Evolutionary conservation across 2,329 filamentous ascomycete genomes (phyloP), one percentile per base, ranked within the genome.

Genomic region (Aspergillus melleus): DNA sequence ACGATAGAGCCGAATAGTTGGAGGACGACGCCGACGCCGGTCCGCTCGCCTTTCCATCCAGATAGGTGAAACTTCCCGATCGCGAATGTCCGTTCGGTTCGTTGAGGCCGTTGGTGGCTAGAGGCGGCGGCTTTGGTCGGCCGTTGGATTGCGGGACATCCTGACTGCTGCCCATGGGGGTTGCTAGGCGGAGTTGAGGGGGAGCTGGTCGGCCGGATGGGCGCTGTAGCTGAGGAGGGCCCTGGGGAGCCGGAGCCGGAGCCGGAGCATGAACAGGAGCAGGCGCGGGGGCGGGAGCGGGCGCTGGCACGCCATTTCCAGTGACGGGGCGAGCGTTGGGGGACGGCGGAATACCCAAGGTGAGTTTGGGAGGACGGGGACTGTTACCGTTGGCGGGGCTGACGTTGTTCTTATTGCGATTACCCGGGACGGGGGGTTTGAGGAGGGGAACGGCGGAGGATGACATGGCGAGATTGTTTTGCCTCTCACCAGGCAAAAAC

Each of bases 321-420:
- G 69, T 68, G 54, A 95, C 86, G 2, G 93, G 88, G 75, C 93
- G 91, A 63, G 83, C 89, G 77, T 87, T 94, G 52, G 92, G 91
- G 39, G 92, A 96, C 0, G 90, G 88, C 42, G 94, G 94, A 60
- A 98, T 98, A 50, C 93, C 91, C 58, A 98, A 86, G 49, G 92
- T 94, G 60, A 98, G 84, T 69, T 90, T 88, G 29, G 92, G 92
- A 55, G 89, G 83, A 64, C 90, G 84, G 61, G 83, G 80, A 60
- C 86, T 87, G 65, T 84, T 81, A 68, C 83, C 80, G 67, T 82
- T 47, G 44, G 44, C 22, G 19, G 44, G 44, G 44, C 11, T 47
- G 44, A 19, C 11, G 19, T 47, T 47, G 44, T 47, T 47, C 44
- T 47, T 83, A 64, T 83, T 83, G 68, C 87, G 84, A 65, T 81